These are phyloP conservation scores for Xylaria sp. DNA, from an alignment of 2,329 filamentous ascomycete species.

Conservation along the genomic window DNA sequence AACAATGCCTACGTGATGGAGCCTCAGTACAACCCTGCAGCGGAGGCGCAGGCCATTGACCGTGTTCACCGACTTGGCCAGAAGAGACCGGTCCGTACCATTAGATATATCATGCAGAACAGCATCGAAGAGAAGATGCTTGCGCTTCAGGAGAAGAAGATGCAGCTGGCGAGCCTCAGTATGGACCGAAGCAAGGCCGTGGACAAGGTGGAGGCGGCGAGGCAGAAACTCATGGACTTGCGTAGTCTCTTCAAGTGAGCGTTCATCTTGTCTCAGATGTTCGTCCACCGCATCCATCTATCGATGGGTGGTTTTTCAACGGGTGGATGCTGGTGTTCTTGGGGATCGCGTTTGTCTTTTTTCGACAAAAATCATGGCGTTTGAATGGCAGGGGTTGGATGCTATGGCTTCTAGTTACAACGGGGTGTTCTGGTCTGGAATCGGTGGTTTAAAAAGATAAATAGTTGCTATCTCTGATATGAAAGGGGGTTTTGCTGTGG, in stretches of 20 bases:
- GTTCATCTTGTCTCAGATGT: background rate
- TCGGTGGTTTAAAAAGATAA: background rate
- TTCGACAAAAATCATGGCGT: background rate
- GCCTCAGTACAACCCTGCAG: conserved; percentile 94
- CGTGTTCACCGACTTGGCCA: conserved; percentile 91
- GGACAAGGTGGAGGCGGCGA: conserved; percentile 63
- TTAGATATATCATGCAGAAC: conserved; percentile 84
- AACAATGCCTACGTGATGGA: conserved; percentile 97
- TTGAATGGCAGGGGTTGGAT: background rate
- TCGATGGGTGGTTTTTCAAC: background rate
- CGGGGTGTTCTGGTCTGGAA: conserved; percentile 19
- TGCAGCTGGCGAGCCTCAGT: conserved; percentile 83
- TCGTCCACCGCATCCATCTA: background rate
- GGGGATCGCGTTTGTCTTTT: background rate
- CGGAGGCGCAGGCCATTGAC: conserved; percentile 92
- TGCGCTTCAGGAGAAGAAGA: conserved; percentile 88
- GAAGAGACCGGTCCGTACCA: conserved; percentile 82
- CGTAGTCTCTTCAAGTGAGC: conserved; percentile 59
- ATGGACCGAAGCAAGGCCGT: conserved; percentile 61
- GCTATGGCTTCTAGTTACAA: conserved; percentile 7
- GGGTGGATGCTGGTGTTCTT: conserved; percentile 2
- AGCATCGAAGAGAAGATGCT: conserved; percentile 97
- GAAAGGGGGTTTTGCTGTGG: too few species aligned
- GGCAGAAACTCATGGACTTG: conserved; percentile 63
- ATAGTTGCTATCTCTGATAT: background rate